Evolutionary conservation across 2,329 filamentous ascomycete genomes (phyloP).

Genomic region (Diplodia sapinea): DNA sequence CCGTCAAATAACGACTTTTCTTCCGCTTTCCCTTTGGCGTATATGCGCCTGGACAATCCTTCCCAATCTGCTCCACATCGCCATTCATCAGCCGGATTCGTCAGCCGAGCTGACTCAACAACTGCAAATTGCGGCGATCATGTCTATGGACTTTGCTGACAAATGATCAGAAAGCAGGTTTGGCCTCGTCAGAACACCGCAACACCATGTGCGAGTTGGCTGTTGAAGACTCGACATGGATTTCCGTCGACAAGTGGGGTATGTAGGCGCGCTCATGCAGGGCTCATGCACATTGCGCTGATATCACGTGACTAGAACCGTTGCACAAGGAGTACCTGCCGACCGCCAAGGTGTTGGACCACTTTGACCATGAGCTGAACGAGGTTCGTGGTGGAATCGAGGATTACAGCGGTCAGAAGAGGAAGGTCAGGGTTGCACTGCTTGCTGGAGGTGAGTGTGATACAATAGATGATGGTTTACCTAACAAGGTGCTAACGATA

Average conservation of each 20-base stretch:
- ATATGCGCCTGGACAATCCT: neutral
- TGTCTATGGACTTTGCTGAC: conserved; percentile 67
- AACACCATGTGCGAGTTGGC: conserved; percentile 88
- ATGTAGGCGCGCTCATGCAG: neutral
- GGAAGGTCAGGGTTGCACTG: conserved; percentile 75
- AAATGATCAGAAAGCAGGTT: conserved; percentile 71
- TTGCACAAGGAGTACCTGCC: conserved; percentile 82
- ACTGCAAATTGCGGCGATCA: conserved; percentile 10
- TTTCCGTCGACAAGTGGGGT: conserved; percentile 51
- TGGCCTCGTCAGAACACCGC: conserved; percentile 74
- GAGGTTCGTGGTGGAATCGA: conserved; percentile 75
- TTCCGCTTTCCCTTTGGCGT: neutral
- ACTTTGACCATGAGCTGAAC: conserved; percentile 91
- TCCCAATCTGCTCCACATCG: conserved; percentile 18
- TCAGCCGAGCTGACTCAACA: conserved; percentile 19
- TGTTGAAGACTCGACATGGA: conserved; percentile 67
- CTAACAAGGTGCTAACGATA: neutral
- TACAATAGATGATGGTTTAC: neutral
- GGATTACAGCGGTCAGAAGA: conserved; percentile 68
- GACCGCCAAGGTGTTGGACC: conserved; percentile 86
- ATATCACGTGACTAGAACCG: conserved; percentile 72
- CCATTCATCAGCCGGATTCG: neutral
- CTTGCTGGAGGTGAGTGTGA: conserved; percentile 65
- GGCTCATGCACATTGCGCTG: neutral
- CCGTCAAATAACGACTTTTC: neutral